Evolutionary conservation across 306 rosid species (phyloP).

Genomic region (Oxytropis ochrocephala): DNA sequence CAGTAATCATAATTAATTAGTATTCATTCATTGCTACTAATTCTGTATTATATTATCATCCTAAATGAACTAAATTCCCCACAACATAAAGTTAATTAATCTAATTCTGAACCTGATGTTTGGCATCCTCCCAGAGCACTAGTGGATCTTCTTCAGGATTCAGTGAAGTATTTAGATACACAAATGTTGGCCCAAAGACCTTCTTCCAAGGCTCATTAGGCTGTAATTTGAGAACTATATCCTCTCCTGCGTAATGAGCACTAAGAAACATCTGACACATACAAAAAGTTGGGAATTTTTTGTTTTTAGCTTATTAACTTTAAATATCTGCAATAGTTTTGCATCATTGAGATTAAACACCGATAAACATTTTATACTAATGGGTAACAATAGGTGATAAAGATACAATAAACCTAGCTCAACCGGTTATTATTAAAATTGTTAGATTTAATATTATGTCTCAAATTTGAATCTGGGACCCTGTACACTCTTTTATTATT

Average conservation of each 20-base stretch:
- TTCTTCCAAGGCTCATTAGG: constrained; percentile 82
- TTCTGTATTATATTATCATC: neutral
- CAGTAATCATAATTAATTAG: neutral
- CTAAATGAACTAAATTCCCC: neutral
- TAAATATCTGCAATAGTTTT: neutral
- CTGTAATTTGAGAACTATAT: constrained; percentile 51
- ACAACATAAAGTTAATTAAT: neutral
- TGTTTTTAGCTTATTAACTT: neutral
- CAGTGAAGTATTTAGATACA: constrained; percentile 46
- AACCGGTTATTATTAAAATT: no score
- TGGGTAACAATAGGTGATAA: no score
- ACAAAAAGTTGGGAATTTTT: neutral
- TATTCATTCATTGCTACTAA: neutral
- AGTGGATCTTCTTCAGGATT: constrained; percentile 19
- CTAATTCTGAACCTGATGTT: constrained; percentile 50
- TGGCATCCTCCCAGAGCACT: constrained; percentile 71
- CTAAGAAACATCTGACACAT: constrained; percentile 74
- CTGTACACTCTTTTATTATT: no score
- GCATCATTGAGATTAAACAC: neutral
- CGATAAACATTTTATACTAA: neutral
- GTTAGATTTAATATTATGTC: no score
- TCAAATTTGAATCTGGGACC: no score
- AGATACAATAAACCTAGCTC: no score
- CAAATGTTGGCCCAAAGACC: constrained; percentile 73
- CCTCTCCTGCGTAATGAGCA: constrained; percentile 86